Base-by-base conservation (phyloP, 495 filamentous ascomycete genomes). In the Chlorociboria aeruginascens region DNA sequence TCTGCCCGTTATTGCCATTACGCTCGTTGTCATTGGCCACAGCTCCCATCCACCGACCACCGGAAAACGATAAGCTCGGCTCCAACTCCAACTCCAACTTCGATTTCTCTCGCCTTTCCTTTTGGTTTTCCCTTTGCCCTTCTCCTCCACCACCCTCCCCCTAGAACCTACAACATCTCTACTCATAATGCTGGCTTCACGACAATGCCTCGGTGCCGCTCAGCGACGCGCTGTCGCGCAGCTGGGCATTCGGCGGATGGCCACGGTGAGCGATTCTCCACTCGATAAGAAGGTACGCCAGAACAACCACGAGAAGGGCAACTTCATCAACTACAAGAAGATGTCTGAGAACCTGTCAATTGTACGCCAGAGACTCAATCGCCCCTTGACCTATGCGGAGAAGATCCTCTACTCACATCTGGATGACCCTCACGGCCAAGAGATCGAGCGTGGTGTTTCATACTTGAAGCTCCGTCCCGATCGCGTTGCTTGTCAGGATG, bases 351-450 rank as follows among this genome's bases (percentile, higher is more conserved):
- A 97, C 77, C 81, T 98, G 37, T 71, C 79, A 55, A 77, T 96
- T 64, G 92, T 97, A 54, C 85, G 93, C 58, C 62, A 68, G 56
- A 78, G 92, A 59, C 78, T 98, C 53, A 92, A 94, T 69, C 81
- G 86, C 53, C 92, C 92, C 59, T 76, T 98, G 48, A 94, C 89
- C 56, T 95, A 78, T 69, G 87, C 89, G 64, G 92, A 98, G 81
- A 98, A 98, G 79, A 85, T 98, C 58, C 77, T 98, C 58, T 97
- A 98, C 80, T 95, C 89, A 54, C 92, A 98, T 70, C 74, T 98
- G 63, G 92, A 98, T 71, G 88, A 98, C 66, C 93, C 93, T 43
- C 85, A 98, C 57, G 82, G 81, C 55, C 88, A 95, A 66, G 92
- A 96, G 6, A 92, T 97, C 56, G 81, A 97, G 80, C 85, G 92